Evolutionary conservation across 2,329 filamentous ascomycete genomes (phyloP).

Genomic region (Paraphoma chrysanthemicola): DNA sequence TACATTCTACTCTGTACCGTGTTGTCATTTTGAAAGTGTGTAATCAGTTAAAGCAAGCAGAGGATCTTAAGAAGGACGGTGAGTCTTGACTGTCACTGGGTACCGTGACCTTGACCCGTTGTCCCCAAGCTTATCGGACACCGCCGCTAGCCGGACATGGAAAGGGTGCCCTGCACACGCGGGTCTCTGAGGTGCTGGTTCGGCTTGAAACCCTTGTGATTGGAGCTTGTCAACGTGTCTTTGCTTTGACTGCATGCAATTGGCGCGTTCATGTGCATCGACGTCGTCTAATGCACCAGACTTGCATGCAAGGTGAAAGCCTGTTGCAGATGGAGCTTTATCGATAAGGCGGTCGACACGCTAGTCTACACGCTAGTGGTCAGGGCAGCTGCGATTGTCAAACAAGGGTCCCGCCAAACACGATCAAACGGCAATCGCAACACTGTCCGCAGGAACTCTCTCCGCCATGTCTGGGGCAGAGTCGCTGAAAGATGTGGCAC

Average conservation of each 20-base stretch:
- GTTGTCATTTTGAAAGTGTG: conserved; percentile 45
- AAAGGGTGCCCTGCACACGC: conserved; percentile 23
- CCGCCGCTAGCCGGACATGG: conserved; percentile 31
- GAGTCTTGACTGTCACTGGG: conserved; percentile 14
- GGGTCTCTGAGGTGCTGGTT: conserved; percentile 9
- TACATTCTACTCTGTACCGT: conserved; percentile 49
- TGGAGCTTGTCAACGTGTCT: neutral
- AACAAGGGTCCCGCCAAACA: conserved; percentile 25
- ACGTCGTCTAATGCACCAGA: neutral
- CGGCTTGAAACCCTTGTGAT: neutral
- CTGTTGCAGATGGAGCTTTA: conserved; percentile 2
- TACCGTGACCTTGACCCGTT: conserved; percentile 22
- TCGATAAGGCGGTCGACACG: conserved; percentile 13
- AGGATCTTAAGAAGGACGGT: conserved; percentile 10
- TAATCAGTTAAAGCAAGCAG: conserved; percentile 1
- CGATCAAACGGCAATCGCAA: conserved; percentile 12
- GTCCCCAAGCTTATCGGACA: conserved; percentile 32
- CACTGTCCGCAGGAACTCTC: neutral
- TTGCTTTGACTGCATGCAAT: neutral
- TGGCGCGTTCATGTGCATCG: neutral
- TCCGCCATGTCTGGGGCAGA: conserved; percentile 31
- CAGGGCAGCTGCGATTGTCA: neutral
- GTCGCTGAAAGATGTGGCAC: conserved; percentile 57
- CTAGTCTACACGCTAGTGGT: too few species aligned
- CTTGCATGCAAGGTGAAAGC: conserved; percentile 3